Evolutionary conservation across 1,284 basidiomycete species (phyloP).

Genomic region (Apiotrichum siamense): DNA sequence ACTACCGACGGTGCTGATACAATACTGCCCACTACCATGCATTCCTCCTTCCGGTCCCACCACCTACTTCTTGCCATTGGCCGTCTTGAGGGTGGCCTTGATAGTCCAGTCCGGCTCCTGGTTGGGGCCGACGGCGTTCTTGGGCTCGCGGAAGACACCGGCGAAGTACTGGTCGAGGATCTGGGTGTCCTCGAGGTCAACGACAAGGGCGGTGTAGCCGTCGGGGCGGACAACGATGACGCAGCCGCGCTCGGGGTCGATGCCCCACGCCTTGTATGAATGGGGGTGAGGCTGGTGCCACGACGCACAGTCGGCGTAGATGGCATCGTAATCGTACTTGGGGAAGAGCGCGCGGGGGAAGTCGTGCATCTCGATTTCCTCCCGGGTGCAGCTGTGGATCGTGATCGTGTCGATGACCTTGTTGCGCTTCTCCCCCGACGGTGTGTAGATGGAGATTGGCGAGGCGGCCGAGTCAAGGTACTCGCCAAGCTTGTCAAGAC

Average conservation of each 20-base stretch:
- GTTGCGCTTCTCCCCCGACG: slow-evolving; percentile 8
- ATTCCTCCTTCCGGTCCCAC: not conserved
- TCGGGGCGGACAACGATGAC: slow-evolving; percentile 34
- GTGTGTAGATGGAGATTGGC: slow-evolving; percentile 12
- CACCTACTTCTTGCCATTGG: not conserved
- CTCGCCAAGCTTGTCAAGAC: slow-evolving; percentile 14
- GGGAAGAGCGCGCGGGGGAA: slow-evolving; percentile 15
- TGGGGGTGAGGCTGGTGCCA: slow-evolving; percentile 16
- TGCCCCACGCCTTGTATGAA: slow-evolving; percentile 25
- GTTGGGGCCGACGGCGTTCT: slow-evolving; percentile 9
- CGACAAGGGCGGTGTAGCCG: slow-evolving; percentile 24
- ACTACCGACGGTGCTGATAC: too few relatives aligned
- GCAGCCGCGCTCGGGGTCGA: slow-evolving; percentile 23
- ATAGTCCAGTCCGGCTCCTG: slow-evolving; percentile 12
- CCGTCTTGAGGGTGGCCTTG: slow-evolving; percentile 4
- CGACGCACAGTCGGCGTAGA: slow-evolving; percentile 16
- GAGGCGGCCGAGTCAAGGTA: slow-evolving; percentile 13
- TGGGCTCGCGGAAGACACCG: slow-evolving; percentile 6
- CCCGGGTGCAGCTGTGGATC: slow-evolving; percentile 19
- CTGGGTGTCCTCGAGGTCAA: slow-evolving; percentile 19
- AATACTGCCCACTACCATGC: too few relatives aligned
- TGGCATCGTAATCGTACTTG: slow-evolving; percentile 14
- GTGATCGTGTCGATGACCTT: slow-evolving; percentile 22
- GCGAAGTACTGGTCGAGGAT: slow-evolving; percentile 15
- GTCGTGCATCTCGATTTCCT: slow-evolving; percentile 21